Percentiles rank a stretch among this genome's conserved stretches.
Evolutionary conservation across 129 eudicot species (phyloP).

Genomic region (Flaveria brownii): DNA sequence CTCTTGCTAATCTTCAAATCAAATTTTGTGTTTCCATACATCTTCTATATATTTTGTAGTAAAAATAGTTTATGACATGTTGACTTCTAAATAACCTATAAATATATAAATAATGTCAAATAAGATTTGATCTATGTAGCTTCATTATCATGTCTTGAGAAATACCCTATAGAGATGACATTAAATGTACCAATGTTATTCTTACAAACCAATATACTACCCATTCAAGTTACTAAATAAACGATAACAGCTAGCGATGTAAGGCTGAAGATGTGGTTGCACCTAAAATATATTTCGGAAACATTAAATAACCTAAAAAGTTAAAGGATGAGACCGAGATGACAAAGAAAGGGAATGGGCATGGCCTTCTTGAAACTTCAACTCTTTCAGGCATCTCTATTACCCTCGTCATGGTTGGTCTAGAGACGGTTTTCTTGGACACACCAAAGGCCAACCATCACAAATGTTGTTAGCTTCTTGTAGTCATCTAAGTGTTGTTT

Average conservation of each 20-base stretch:
- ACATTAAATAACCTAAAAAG: neutral
- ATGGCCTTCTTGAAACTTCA: conserved; percentile 26
- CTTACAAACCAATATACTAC: too few relatives aligned
- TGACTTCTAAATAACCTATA: neutral
- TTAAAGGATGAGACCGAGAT: neutral
- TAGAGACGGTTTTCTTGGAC: conserved; percentile 45
- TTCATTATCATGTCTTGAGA: neutral
- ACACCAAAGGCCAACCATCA: conserved; percentile 55
- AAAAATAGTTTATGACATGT: neutral
- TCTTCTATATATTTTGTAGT: neutral
- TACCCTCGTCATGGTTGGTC: conserved; percentile 47
- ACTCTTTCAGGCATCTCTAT: conserved; percentile 44
- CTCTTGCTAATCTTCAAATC: neutral
- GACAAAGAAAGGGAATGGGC: conserved; percentile 24
- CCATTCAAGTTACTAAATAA: too few relatives aligned
- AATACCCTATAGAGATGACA: neutral
- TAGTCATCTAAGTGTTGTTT: neutral
- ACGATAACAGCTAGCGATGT: too few relatives aligned
- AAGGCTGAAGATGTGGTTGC: too few relatives aligned
- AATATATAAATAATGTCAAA: neutral
- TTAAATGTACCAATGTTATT: neutral
- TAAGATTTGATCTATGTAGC: neutral
- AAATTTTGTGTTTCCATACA: neutral
- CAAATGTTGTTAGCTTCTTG: conserved; percentile 32
- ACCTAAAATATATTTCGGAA: neutral